phyloP scores from a whole-genome alignment of 768 basidiomycete species.

The Tephrocybe sp. region DNA sequence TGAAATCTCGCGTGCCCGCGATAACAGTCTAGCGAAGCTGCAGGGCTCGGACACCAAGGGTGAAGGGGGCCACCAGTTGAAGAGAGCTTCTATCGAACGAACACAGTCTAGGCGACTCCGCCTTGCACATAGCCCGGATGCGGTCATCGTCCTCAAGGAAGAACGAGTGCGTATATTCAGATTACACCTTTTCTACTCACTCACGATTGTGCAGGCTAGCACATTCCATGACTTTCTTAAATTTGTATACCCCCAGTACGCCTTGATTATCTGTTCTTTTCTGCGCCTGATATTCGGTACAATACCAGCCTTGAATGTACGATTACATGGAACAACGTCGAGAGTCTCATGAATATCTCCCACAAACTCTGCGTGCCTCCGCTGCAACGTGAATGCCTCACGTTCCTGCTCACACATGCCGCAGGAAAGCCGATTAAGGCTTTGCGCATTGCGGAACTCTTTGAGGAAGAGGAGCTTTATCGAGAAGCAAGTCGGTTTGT shows the following conservation, averaged over 20 bases:
- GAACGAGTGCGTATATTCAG: constrained; percentile 56
- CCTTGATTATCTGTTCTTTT: constrained; percentile 5
- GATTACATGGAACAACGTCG: constrained; percentile 94
- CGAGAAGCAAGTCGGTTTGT: constrained; percentile 90
- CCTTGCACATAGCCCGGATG: constrained; percentile 60
- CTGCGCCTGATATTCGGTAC: not conserved
- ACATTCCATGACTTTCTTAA: constrained; percentile 94
- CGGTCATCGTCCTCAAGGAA: constrained; percentile 86
- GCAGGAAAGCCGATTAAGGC: constrained; percentile 92
- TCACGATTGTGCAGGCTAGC: constrained; percentile 46
- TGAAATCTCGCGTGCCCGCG: constrained; percentile 39
- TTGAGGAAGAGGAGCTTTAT: constrained; percentile 87
- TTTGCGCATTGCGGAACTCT: constrained; percentile 87
- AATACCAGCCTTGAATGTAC: constrained; percentile 74
- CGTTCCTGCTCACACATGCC: constrained; percentile 88
- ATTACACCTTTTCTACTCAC: not conserved
- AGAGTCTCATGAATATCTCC: constrained; percentile 85
- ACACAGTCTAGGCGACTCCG: constrained; percentile 35
- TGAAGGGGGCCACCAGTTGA: constrained; percentile 11
- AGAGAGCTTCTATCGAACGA: constrained; percentile 13
- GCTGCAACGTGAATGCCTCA: constrained; percentile 78
- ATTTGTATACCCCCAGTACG: constrained; percentile 91
- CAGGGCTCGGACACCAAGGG: constrained; percentile 31
- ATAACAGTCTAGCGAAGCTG: constrained; percentile 59
- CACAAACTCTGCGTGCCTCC: constrained; percentile 84